Evolutionary conservation across 805 yeast genomes (phyloP), one percentile per base, ranked within the genome.

Genomic region (Saccharomycopsis fodiens): DNA sequence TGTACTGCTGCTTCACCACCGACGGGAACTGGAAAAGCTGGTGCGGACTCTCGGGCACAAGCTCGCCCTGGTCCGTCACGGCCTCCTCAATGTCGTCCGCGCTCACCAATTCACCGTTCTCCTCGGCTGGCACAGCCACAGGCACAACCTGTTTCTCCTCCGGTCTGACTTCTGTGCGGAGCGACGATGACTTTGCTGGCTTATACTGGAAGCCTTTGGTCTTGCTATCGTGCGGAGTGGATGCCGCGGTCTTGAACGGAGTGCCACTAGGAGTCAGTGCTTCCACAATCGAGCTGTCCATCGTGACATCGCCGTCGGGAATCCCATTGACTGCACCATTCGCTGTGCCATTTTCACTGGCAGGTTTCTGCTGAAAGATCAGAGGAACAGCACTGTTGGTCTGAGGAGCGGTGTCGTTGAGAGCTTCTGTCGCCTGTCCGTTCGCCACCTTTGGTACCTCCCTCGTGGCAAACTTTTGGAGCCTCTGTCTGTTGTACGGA

Each of bases 21-120:
- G n/a, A n/a, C 31, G 50, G 50, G 29, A 47, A 47, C 20, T 13
- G 7, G 27, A 42, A 47, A 16, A 38, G n/a, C 35, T 44, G 35
- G 3, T 15, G 30, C 34, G 43, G 43, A 12, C 41, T 19, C 4
- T 17, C 38, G n/a, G 5, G 7, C 16, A 42, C 35, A 4, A 42
- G 17, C 4, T 41, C 40, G 19, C 23, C 27, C 6, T 41, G 19
- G 5, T n/a, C 32, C 21, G 20, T 36, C 10, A 36, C 22, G 40
- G 19, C 40, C 20, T 15, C 47, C 39, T 20, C 20, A 10, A 8
- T 10, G 7, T 41, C 23, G 5, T 41, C 44, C 13, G 12, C 29
- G 19, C 22, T 21, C 15, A n/a, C 27, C 16, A 19, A 27, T 19
- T 19, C 21, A 13, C 13, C 12, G 6, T 10, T 19, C 8, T 5